Percentiles rank a stretch among this genome's conserved stretches.
Conservation (phyloP, 2,329 filamentous ascomycete genomes). For the Ceratocystis albifundus region DNA sequence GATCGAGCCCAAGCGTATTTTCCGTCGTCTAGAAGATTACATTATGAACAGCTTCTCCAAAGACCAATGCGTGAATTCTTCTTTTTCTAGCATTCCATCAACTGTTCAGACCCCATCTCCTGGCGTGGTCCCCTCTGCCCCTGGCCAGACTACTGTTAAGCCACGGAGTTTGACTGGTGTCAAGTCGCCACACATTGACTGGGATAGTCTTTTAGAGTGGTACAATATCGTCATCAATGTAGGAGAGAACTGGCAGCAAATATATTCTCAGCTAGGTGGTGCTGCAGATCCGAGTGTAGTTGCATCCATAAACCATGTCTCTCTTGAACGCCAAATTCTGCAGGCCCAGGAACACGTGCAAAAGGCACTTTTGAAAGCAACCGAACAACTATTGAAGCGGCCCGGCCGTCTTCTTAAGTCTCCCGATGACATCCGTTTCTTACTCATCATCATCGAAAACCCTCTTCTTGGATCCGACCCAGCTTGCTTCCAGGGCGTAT, state of each 20-base stretch:
- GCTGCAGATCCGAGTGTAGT: conserved; percentile 18
- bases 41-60: conserved; percentile 57
- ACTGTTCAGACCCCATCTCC: background rate
- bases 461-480: conserved; percentile 52
- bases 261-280: conserved; percentile 33
- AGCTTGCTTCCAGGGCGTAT: conserved; percentile 34
- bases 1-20: conserved; percentile 39
- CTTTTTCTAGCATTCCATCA: conserved; percentile 41
- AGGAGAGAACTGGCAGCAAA: conserved; percentile 53
- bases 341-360: conserved; percentile 58
- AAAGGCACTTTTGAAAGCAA: conserved; percentile 60
- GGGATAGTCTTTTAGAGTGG: conserved; percentile 60
- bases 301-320: conserved; percentile 29
- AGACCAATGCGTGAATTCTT: conserved; percentile 61
- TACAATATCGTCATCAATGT: conserved; percentile 58
- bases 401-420: conserved; percentile 58
- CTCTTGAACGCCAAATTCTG: conserved; percentile 39
- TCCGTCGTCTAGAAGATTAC: conserved; percentile 68
- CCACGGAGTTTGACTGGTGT: conserved; percentile 33
- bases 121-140: background rate
- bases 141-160: background rate
- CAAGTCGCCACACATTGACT: conserved; percentile 61
- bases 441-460: conserved; percentile 68
- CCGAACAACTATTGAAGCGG: conserved; percentile 67
- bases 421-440: conserved; percentile 61